Evolutionary conservation across 139 green algal species (phyloP), one percentile per base, ranked within the genome.

Genomic region (Haematococcus lacustris): DNA sequence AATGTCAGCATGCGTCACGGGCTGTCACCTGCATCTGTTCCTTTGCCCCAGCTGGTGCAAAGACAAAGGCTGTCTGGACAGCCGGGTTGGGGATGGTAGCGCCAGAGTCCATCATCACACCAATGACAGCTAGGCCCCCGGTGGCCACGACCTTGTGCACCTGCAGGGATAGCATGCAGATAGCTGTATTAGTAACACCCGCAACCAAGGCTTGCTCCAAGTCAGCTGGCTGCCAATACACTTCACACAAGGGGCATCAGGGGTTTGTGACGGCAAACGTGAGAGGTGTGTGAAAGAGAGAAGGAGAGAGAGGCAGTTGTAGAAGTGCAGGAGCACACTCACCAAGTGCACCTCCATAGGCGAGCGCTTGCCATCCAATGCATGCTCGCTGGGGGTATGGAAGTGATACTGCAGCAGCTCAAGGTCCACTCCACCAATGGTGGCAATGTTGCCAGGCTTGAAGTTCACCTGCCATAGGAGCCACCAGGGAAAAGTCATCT

Each of bases 391-490:
- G 59, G 89, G 88, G 0, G 85, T 83, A 71, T 96, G 91, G 78
- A 93, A 96, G 78, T 95, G 91, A 77, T 85, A 90, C 81, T 96
- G 91, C 39, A 93, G 71, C 71, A 93, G 84, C 73, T 92, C 78
- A 41, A 90, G 79, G 57, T 85, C 77, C 68, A 80, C 75, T 21
- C 72, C 73, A 13, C 71, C 75, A 41, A 80, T 76, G 38, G 69
- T 75, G 0, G 78, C 40, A 40, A 71, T 70, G 57, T 85, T 84
- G 59, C 77, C 79, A 2, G 71, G 41, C 3, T 64, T 64, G 70
- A 89, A 88, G 75, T 86, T 89, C 1, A 87, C 84, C 81, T 89
- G 74, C 0, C 33, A 25, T 51, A 25, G 64, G 32, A 32, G n/a
- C 39, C 4, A 23, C 30, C 43, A 6, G n/a, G n/a, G n/a, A n/a